Conservation (phyloP, 148 eudicot genomes). For the Gaultheria prostrata region DNA sequence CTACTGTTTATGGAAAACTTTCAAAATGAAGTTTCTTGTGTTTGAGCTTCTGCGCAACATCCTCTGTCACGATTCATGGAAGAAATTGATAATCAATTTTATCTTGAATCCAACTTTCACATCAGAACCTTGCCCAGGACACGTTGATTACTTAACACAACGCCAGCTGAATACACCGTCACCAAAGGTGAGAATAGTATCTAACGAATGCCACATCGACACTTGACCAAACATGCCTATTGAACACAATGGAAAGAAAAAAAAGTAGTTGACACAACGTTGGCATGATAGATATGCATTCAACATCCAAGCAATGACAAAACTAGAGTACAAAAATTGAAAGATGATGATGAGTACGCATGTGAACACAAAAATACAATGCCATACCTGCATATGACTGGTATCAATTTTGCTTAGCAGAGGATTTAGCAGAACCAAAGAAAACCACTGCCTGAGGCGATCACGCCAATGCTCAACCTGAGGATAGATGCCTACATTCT, state of each 20-base stretch:
- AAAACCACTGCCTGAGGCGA: conserved; percentile 91
- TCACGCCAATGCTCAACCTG: conserved; percentile 94
- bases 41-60: not conserved
- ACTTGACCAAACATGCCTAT: not conserved
- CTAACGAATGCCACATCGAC: not conserved
- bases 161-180: not conserved
- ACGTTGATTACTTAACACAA: not conserved
- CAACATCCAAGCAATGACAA: conserved; percentile 10
- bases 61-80: not conserved
- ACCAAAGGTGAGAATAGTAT: not conserved
- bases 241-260: not conserved
- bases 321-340: not conserved
- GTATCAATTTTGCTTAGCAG: conserved; percentile 66
- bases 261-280: not conserved
- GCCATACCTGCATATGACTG: conserved; percentile 73
- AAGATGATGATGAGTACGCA: not conserved
- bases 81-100: not conserved
- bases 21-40: not conserved
- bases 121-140: not conserved
- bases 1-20: not conserved
- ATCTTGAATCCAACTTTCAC: not conserved
- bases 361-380: not conserved
- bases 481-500: conserved; percentile 73
- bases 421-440: conserved; percentile 73
- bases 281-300: not conserved